phyloP scores from a whole-genome alignment of 2,329 filamentous ascomycete genomes.

The Chaetoscypha palmicola region DNA sequence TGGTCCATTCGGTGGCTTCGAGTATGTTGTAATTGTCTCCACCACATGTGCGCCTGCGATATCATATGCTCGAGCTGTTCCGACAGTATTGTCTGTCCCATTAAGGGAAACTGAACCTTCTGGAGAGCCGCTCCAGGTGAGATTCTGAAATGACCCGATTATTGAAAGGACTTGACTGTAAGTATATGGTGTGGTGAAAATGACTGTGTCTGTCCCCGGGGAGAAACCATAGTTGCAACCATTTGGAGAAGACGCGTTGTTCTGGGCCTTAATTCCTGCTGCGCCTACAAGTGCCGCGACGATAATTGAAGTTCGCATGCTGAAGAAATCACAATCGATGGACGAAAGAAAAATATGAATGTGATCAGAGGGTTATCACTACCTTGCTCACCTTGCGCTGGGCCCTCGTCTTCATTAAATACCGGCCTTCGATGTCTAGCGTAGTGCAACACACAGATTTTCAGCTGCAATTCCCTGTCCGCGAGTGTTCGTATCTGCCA shows the following conservation, averaged over 20 bases:
- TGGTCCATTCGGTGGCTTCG: slow-evolving; percentile 18
- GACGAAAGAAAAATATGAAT: too few relatives aligned
- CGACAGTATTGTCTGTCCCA: slow-evolving; percentile 24
- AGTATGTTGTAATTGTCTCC: slow-evolving; percentile 21
- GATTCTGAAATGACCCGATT: slow-evolving; percentile 23
- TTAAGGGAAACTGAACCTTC: slow-evolving; percentile 19
- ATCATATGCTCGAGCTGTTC: slow-evolving; percentile 21
- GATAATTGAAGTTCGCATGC: slow-evolving; percentile 5
- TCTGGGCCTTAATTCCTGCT: slow-evolving; percentile 4
- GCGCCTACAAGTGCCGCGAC: neutral
- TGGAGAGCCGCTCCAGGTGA: slow-evolving; percentile 24
- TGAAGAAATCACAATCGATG: too few relatives aligned
- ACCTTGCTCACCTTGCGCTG: too few relatives aligned
- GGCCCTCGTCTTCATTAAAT: too few relatives aligned
- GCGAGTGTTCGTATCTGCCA: too few relatives aligned
- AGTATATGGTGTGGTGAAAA: slow-evolving; percentile 24
- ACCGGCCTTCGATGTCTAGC: too few relatives aligned
- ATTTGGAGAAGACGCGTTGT: slow-evolving; percentile 10
- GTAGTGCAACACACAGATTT: too few relatives aligned
- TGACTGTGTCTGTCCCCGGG: slow-evolving; percentile 13
- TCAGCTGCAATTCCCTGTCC: too few relatives aligned
- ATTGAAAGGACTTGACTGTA: slow-evolving; percentile 24
- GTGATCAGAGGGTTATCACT: too few relatives aligned
- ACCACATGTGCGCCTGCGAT: slow-evolving; percentile 16
- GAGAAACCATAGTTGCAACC: slow-evolving; percentile 11